Conservation (phyloP, 2,329 filamentous ascomycete genomes). For the Cordyceps cicadae region DNA sequence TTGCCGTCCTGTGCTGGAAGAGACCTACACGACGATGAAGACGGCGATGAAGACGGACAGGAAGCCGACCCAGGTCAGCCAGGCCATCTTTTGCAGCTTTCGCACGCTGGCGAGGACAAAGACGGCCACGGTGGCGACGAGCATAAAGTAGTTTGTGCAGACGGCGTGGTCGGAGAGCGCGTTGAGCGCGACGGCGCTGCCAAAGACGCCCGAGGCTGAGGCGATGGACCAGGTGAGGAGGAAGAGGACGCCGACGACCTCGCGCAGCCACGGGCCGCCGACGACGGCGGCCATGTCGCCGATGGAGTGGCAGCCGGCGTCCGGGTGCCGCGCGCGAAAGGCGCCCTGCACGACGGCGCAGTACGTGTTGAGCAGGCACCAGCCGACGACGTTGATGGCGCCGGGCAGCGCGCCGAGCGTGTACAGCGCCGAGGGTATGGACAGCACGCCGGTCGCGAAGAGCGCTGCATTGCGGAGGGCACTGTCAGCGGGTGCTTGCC, state of each 20-base stretch:
- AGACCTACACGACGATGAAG: slow-evolving; percentile 44
- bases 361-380: slow-evolving; percentile 33
- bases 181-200: slow-evolving; percentile 51
- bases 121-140: slow-evolving; percentile 43
- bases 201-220: slow-evolving; percentile 49
- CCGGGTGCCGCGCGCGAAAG: slow-evolving; percentile 30
- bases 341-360: slow-evolving; percentile 31
- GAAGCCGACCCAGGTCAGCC: slow-evolving; percentile 55
- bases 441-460: slow-evolving; percentile 35
- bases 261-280: slow-evolving; percentile 41
- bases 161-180: slow-evolving; percentile 48
- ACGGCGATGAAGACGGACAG: slow-evolving; percentile 49
- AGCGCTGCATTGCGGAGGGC: slow-evolving; percentile 21
- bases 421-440: slow-evolving; percentile 34
- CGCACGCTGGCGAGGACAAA: slow-evolving; percentile 43
- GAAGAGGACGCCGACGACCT: slow-evolving; percentile 48
- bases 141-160: slow-evolving; percentile 51
- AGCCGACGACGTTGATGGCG: slow-evolving; percentile 34
- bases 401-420: slow-evolving; percentile 34
- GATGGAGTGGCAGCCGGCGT: slow-evolving; percentile 27
- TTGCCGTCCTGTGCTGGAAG: neutral
- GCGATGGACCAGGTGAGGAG: slow-evolving; percentile 50
- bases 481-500: too few species aligned
- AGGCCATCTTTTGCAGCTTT: slow-evolving; percentile 53
- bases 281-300: slow-evolving; percentile 51